A percentile compares a stretch with the other conserved stretches of the same genome.
These are phyloP conservation scores for Colletotrichum spaethianum DNA, from an alignment of 2,329 filamentous ascomycete genomes.

Conservation along the genomic window DNA sequence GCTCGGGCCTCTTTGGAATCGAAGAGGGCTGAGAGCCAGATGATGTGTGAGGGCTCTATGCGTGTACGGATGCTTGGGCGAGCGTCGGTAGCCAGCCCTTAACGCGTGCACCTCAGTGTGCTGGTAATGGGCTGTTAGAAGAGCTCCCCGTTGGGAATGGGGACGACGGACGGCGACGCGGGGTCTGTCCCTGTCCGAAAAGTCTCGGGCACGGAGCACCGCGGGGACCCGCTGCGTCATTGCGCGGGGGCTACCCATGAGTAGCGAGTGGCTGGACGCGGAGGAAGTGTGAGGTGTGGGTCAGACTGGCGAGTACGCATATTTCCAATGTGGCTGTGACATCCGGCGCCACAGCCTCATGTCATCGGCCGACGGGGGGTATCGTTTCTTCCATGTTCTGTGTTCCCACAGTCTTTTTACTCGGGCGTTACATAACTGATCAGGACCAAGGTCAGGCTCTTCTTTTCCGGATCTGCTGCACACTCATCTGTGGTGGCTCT, in stretches of 20 bases:
- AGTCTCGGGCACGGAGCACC: conserved; percentile 32
- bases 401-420: not conserved
- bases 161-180: conserved; percentile 17
- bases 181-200: conserved; percentile 31
- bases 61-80: not conserved
- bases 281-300: not conserved
- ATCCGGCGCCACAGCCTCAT: conserved; percentile 21
- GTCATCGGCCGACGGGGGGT: conserved; percentile 1
- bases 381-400: not conserved
- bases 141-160: conserved; percentile 2
- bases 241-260: conserved; percentile 32
- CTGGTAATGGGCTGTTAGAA: not conserved
- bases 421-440: not conserved
- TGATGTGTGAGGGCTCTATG: not conserved
- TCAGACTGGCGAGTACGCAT: not conserved
- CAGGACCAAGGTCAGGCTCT: too few relatives aligned
- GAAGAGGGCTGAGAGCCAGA: conserved; percentile 9
- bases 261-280: not conserved
- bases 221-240: conserved; percentile 32
- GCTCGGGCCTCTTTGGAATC: conserved; percentile 23
- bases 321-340: not conserved
- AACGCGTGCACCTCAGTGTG: not conserved
- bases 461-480: too few relatives aligned
- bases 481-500: not conserved
- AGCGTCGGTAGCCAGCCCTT: not conserved